phyloP scores from a whole-genome alignment of 352 stramenopile species.

The Phytopythium chamaehyphon region DNA sequence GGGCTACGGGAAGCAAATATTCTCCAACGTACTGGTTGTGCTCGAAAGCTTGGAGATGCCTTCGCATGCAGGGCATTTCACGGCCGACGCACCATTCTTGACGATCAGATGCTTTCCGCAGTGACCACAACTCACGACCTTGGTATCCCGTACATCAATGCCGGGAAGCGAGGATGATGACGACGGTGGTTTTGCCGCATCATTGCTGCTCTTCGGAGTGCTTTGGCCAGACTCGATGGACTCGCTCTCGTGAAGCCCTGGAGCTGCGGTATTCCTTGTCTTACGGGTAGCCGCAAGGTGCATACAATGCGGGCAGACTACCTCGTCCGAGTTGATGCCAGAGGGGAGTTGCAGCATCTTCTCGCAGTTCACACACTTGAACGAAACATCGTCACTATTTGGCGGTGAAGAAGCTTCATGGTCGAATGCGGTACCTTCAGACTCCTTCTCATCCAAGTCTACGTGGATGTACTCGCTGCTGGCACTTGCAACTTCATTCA shows the following conservation, averaged over 20 bases:
- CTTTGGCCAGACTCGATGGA: conserved; percentile 32
- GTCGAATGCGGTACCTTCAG: conserved; percentile 1
- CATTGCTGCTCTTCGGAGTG: conserved; percentile 9
- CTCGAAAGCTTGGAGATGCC: conserved; percentile 78
- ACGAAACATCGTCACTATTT: conserved; percentile 12
- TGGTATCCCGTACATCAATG: conserved; percentile 73
- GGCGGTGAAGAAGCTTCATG: conserved; percentile 4
- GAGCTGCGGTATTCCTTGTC: conserved; percentile 18
- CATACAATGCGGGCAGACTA: conserved; percentile 65
- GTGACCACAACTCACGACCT: conserved; percentile 82
- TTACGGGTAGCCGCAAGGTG: conserved; percentile 49
- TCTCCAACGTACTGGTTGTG: conserved; percentile 67
- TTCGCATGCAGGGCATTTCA: conserved; percentile 81
- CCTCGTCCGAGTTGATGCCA: conserved; percentile 37
- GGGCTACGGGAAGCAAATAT: neutral
- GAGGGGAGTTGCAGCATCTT: conserved; percentile 44
- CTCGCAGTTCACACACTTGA: conserved; percentile 58
- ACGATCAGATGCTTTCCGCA: conserved; percentile 84
- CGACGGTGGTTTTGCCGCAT: neutral
- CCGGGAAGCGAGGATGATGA: conserved; percentile 21
- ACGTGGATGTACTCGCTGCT: neutral
- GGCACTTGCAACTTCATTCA: conserved; percentile 15
- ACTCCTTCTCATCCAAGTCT: neutral
- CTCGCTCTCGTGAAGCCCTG: conserved; percentile 25
- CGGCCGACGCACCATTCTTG: conserved; percentile 65